Base-by-base conservation (phyloP, 768 basidiomycete genomes). In the Leucosporidium scottii region DNA sequence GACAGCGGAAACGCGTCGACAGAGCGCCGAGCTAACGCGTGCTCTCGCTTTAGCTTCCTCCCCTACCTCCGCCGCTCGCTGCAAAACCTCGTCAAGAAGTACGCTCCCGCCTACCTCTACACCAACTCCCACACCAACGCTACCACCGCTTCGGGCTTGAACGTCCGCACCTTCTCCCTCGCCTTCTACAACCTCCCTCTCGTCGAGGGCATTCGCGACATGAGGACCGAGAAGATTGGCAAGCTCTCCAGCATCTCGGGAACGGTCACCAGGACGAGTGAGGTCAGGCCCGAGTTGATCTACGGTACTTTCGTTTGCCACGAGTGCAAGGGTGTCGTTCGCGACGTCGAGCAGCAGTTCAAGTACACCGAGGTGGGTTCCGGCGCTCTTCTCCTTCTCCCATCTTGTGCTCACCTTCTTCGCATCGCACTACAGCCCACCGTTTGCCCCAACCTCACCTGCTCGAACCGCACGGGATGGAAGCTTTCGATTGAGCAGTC, bases 291-390 rank as follows among this genome's bases (percentile, higher is more conserved):
- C 2, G 96, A 98, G 79, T 79, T 99, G 59, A 82, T 98, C 25
- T 93, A 84, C 74, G 96, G 94, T 25, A 93, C 90, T 66, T 99
- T 96, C 77, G 85, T 88, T 57, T 99, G 96, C 74, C 88, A 91
- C 78, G 84, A 87, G 53, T 99, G 96, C 76, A 84, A 85, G 56
- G 90, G 89, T 36, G 81, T 88, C 17, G 87, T 97, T 30, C 85
- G 88, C 63, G 94, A 97, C 75, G 87, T 99, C 58, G 96, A 99
- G 77, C 96, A 99, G 77, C 96, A 99, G 77, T 99, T 99, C 84
- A 99, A 97, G 77, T 98, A 97, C 77, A 99, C 96, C 25, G 96
- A 98, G 82, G 93, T 93, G 25, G 27, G 62, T 50, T 59, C 1
- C 18, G 18, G 36, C 18, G 3, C 63, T n/a, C 39, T 44, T 44